phyloP scores from a whole-genome alignment of 1,139 yeast species.

The Yamadazyma sp. region DNA sequence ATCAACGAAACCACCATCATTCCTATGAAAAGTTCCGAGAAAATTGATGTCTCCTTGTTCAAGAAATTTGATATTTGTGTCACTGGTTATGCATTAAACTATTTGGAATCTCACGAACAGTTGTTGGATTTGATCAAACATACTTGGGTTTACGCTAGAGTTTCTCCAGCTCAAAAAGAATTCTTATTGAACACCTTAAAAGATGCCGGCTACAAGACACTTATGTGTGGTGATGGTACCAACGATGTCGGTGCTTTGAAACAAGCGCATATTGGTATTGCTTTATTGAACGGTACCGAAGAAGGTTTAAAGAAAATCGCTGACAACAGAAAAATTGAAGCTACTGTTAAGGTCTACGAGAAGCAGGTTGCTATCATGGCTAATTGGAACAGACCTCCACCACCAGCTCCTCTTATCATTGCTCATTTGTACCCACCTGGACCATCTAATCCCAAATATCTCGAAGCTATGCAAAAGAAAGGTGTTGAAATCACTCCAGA shows the following conservation, averaged over 20 bases:
- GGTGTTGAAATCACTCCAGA: slow-evolving; percentile 75
- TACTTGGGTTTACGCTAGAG: slow-evolving; percentile 98
- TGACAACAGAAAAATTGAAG: slow-evolving; percentile 72
- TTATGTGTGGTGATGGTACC: slow-evolving; percentile 99
- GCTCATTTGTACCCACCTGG: slow-evolving; percentile 98
- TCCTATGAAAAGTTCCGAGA: slow-evolving; percentile 64
- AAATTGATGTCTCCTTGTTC: slow-evolving; percentile 59
- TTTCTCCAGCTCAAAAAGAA: slow-evolving; percentile 95
- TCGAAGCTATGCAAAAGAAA: slow-evolving; percentile 79
- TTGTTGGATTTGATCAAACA: slow-evolving; percentile 73
- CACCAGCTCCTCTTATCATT: slow-evolving; percentile 82
- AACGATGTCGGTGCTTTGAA: slow-evolving; percentile 99
- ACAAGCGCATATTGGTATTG: slow-evolving; percentile 98
- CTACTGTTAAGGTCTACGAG: slow-evolving; percentile 67
- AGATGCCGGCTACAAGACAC: slow-evolving; percentile 85
- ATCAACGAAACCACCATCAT: slow-evolving; percentile 73
- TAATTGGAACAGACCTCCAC: slow-evolving; percentile 81
- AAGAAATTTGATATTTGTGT: slow-evolving; percentile 81
- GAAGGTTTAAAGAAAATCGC: slow-evolving; percentile 89
- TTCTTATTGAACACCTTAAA: slow-evolving; percentile 81
- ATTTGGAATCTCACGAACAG: slow-evolving; percentile 63
- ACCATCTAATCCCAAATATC: slow-evolving; percentile 82
- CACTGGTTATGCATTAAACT: slow-evolving; percentile 86
- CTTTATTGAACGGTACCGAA: slow-evolving; percentile 93
- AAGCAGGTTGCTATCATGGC: slow-evolving; percentile 79